Percentiles rank a stretch among this genome's conserved stretches.
Evolutionary conservation across 179 eudicot species (phyloP).

Genomic region (Nepenthes alata): DNA sequence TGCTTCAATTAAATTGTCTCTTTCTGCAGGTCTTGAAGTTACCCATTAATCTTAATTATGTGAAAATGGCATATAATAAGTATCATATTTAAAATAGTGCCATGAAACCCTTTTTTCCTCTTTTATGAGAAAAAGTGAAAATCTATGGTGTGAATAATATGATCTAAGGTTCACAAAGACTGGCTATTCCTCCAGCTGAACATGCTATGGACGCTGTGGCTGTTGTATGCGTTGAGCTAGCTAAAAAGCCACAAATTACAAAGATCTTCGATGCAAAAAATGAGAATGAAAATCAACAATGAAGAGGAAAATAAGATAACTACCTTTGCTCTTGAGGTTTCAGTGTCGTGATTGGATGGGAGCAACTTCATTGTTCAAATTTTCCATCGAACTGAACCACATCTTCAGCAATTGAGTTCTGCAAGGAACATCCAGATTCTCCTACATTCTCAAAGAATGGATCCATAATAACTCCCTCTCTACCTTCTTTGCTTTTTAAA

Average conservation of each 20-base stretch:
- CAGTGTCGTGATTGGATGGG: conserved; percentile 7
- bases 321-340: conserved; percentile 24
- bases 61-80: no score
- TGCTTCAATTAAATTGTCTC: no score
- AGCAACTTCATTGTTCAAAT: conserved; percentile 22
- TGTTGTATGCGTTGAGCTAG: no score
- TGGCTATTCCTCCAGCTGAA: no score
- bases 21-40: no score
- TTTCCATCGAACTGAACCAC: conserved; percentile 19
- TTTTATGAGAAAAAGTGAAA: no score
- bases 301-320: neutral
- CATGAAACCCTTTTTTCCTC: no score
- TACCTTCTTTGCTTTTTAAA: conserved; percentile 28
- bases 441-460: conserved; percentile 22
- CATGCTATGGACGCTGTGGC: no score
- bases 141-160: neutral
- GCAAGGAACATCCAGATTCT: conserved; percentile 11
- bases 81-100: no score
- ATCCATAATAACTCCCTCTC: conserved; percentile 19
- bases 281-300: neutral
- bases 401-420: conserved; percentile 28
- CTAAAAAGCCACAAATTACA: no score
- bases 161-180: no score
- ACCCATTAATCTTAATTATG: no score
- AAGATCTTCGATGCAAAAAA: neutral